These are phyloP conservation scores for Helminthosporium solani DNA, from an alignment of 2,329 filamentous ascomycete genomes.

Conservation along the genomic window DNA sequence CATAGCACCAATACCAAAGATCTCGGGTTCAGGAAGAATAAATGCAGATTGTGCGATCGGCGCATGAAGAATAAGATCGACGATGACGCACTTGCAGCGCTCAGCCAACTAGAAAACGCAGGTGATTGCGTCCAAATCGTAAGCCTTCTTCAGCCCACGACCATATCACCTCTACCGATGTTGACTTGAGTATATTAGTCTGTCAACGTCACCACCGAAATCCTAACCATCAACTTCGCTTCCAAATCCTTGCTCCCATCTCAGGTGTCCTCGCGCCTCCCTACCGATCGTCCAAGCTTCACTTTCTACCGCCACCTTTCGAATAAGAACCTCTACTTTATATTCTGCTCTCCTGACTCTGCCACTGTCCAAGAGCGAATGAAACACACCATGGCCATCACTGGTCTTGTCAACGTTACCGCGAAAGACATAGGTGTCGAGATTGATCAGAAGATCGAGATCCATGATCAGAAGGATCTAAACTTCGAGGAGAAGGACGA, in stretches of 20 bases:
- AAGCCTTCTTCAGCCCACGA: neutral
- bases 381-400: constrained; percentile 32
- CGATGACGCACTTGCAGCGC: constrained; percentile 16
- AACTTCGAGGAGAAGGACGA: constrained; percentile 16
- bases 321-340: constrained; percentile 20
- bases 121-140: constrained; percentile 26
- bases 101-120: constrained; percentile 11
- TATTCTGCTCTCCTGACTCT: constrained; percentile 27
- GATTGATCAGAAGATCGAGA: constrained; percentile 31
- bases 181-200: constrained; percentile 5
- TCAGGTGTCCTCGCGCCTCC: constrained; percentile 11
- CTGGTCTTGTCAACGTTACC: constrained; percentile 30
- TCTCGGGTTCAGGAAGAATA: constrained; percentile 24
- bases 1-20: constrained; percentile 11
- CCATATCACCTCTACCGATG: neutral
- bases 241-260: constrained; percentile 1
- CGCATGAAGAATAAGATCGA: constrained; percentile 34
- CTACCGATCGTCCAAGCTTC: constrained; percentile 20
- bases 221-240: constrained; percentile 12
- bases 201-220: constrained; percentile 19
- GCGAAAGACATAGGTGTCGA: constrained; percentile 21
- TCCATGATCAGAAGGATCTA: constrained; percentile 27
- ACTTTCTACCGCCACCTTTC: constrained; percentile 30
- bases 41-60: constrained; percentile 33
- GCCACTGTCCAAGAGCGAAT: constrained; percentile 28